Percentiles rank a stretch among this genome's conserved stretches.
Evolutionary conservation across 1,139 yeast species (phyloP).

Genomic region (Magnusiomyces paraingens): DNA sequence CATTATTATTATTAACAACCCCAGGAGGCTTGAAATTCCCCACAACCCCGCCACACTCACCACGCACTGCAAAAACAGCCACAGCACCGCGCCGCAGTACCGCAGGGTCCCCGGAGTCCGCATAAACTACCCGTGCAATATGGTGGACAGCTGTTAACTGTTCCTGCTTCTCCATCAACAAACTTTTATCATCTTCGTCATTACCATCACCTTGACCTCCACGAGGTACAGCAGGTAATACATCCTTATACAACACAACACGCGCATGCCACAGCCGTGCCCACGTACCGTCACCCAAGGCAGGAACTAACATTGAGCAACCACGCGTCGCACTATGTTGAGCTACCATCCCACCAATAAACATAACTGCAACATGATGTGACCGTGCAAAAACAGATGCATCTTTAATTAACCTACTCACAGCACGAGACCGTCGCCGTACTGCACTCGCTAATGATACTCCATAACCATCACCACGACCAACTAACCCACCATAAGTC

Average conservation of each 20-base stretch:
- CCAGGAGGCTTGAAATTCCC: background rate
- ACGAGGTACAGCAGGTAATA: background rate
- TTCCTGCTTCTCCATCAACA: background rate
- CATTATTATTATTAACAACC: background rate
- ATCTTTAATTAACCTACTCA: background rate
- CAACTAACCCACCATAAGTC: background rate
- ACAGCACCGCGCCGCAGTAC: background rate
- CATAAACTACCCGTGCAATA: background rate
- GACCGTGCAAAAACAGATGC: background rate
- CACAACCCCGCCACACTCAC: background rate
- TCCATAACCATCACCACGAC: background rate
- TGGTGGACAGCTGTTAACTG: background rate
- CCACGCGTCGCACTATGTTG: background rate
- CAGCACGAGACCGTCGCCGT: background rate
- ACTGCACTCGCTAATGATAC: background rate
- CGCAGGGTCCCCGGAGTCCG: background rate
- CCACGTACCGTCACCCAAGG: slow-evolving; percentile 2
- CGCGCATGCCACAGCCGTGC: background rate
- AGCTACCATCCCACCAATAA: background rate
- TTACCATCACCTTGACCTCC: background rate
- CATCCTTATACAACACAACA: slow-evolving; percentile 5
- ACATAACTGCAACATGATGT: background rate
- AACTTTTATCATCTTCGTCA: background rate
- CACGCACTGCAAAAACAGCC: background rate
- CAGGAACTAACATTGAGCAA: background rate